Evolutionary conservation across 192 early-diverging fungal species (phyloP), one percentile per base, ranked within the genome.

Genomic region (Thoreauomyces humboldtii): DNA sequence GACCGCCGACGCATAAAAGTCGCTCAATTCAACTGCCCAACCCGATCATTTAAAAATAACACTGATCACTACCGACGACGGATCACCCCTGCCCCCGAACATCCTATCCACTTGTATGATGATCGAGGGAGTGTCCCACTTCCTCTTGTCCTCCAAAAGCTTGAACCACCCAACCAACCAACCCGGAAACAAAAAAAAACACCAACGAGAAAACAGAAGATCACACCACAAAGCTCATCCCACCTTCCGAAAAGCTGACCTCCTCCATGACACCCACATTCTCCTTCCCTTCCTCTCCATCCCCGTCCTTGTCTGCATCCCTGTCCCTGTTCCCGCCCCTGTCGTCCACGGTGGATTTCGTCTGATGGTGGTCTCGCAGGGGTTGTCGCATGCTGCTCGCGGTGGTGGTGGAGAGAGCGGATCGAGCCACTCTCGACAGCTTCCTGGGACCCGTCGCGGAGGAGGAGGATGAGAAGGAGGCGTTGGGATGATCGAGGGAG

Each of bases 171-270:
- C n/a, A n/a, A n/a, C n/a, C n/a, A n/a, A n/a, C n/a, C n/a, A n/a
- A n/a, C n/a, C n/a, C n/a, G n/a, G n/a, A n/a, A n/a, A n/a, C n/a
- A n/a, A n/a, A n/a, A n/a, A n/a, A n/a, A n/a, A n/a, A n/a, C n/a
- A n/a, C n/a, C n/a, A n/a, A n/a, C n/a, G n/a, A n/a, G n/a, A n/a
- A n/a, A n/a, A n/a, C n/a, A n/a, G n/a, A n/a, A n/a, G n/a, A n/a
- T 27, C 47, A 46, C 14, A 63, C 53, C 35, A 65, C 63, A 48
- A 65, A 65, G 48, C 63, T 65, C 22, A 65, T 11, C 22, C 63
- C 63, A 2, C 63, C 63, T 7, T 2, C 35, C 14, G 52, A 22
- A 27, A 27, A 54, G 15, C 9, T 14, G 5, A 56, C n/a, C 9
- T 32, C 31, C 25, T 38, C 37, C 42, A 24, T n/a, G 32, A 35